Base-by-base conservation (phyloP, 2,329 filamentous ascomycete species). In the Orbilia ellipsospora region DNA sequence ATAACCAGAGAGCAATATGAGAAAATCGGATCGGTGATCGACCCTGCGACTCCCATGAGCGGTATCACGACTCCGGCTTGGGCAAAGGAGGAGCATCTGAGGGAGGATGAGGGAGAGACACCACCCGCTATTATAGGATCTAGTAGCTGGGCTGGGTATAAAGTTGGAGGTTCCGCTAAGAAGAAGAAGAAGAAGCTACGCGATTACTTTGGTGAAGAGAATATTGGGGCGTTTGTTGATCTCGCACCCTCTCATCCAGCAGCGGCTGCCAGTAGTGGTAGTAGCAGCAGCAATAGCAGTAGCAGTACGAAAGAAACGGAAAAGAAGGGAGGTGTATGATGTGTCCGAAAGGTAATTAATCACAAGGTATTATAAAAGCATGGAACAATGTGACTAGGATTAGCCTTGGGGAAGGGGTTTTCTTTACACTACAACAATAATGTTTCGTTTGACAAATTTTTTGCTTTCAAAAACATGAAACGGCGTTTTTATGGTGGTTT, bases 171-270 rank as follows among this genome's bases (percentile, higher is more conserved):
- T 20, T 51, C 66, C 1, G 57, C 57, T 4, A 40, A 20, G 8
- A 56, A 51, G 16, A 51, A 51, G 16, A 51, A 63, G 51, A 61
- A 45, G 51, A 70, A 70, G 18, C 18, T 70, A n/a, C 60, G 45
- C 10, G 66, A 70, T 51, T 70, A 70, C 42, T 70, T 70, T 57
- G 66, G 66, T 4, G 66, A 70, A 26, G 50, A 62, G 28, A 68
- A 61, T 26, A 70, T 70, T 18, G 66, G 66, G 3, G 66, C 66
- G 5, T 70, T 50, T 23, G 44, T 70, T n/a, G 66, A 70, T 36
- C 54, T 70, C 23, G 51, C 57, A 3, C 57, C 66, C 10, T 48
- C 57, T 13, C 57, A 15, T 18, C 20, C 6, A 1, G 13, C 42
- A 6, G 2, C 13, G 3, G 12, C 10, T 36, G 16, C 16, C 3